These are phyloP conservation scores for Aspergillus bertholletiae DNA, from an alignment of 495 filamentous ascomycete species.

Conservation along the genomic window DNA sequence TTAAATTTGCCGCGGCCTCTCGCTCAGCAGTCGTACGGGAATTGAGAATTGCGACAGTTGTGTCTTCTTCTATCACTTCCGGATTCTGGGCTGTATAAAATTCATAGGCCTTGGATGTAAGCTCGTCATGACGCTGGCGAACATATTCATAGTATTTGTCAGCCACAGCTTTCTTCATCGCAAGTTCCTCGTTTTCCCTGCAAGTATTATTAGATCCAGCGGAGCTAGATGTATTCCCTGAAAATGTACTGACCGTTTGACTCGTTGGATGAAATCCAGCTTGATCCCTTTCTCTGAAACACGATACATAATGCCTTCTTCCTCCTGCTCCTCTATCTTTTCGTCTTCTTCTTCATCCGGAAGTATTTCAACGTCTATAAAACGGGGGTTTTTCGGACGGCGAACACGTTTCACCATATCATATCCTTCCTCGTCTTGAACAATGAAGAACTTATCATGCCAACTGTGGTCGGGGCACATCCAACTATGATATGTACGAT, in stretches of 20 bases:
- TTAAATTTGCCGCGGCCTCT: constrained; percentile 26
- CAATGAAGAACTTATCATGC: constrained; percentile 43
- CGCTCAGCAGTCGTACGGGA: constrained; percentile 27
- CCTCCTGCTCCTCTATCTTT: constrained; percentile 46
- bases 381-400: constrained; percentile 58
- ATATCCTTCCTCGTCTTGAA: constrained; percentile 47
- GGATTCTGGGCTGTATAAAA: constrained; percentile 21
- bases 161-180: constrained; percentile 16
- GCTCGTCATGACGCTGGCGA: constrained; percentile 18
- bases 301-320: constrained; percentile 58
- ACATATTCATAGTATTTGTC: constrained; percentile 22
- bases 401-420: constrained; percentile 47
- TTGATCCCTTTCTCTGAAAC: constrained; percentile 72
- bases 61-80: constrained; percentile 9
- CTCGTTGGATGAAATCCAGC: constrained; percentile 60
- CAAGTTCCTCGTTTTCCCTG: constrained; percentile 20
- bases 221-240: neutral
- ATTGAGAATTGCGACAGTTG: constrained; percentile 16
- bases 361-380: constrained; percentile 72
- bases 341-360: constrained; percentile 53
- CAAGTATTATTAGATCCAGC: constrained; percentile 4
- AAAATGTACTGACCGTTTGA: constrained; percentile 31
- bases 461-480: constrained; percentile 86
- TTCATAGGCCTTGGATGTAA: constrained; percentile 17
- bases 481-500: constrained; percentile 63